phyloP scores from a whole-genome alignment of 352 stramenopile genomes.

The Pythium biforme region DNA sequence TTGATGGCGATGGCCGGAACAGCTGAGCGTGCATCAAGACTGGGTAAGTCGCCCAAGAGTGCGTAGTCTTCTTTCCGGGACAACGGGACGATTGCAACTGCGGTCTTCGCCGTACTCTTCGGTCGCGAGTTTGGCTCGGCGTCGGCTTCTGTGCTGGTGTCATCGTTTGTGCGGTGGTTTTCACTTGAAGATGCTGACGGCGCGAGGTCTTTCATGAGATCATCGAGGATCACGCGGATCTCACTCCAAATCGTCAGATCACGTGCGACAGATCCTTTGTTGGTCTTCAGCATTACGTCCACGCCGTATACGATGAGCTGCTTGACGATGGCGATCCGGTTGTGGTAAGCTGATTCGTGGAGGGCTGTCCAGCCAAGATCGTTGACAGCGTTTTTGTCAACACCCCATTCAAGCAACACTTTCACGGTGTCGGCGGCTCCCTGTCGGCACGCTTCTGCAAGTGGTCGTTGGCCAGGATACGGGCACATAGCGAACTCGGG shows the following conservation, averaged over 20 bases:
- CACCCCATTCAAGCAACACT: slow-evolving; percentile 70
- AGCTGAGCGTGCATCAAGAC: slow-evolving; percentile 32
- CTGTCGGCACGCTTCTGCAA: slow-evolving; percentile 73
- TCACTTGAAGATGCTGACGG: slow-evolving; percentile 31
- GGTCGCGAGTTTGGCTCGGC: slow-evolving; percentile 23
- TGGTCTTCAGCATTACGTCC: slow-evolving; percentile 62
- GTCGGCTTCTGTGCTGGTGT: neutral
- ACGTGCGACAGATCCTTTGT: slow-evolving; percentile 62
- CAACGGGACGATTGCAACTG: slow-evolving; percentile 24
- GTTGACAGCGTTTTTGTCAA: slow-evolving; percentile 81
- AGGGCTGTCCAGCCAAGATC: slow-evolving; percentile 74
- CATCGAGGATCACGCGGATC: slow-evolving; percentile 74
- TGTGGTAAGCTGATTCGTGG: slow-evolving; percentile 80
- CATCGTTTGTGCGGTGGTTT: slow-evolving; percentile 16
- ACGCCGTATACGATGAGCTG: slow-evolving; percentile 76
- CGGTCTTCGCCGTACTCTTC: slow-evolving; percentile 37
- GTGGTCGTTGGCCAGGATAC: slow-evolving; percentile 59
- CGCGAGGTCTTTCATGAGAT: slow-evolving; percentile 46
- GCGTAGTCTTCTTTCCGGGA: slow-evolving; percentile 83
- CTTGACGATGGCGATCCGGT: slow-evolving; percentile 68
- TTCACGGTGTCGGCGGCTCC: slow-evolving; percentile 63
- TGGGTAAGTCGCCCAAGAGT: slow-evolving; percentile 72
- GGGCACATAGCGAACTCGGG: slow-evolving; percentile 79
- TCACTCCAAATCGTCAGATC: slow-evolving; percentile 81
- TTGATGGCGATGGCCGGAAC: slow-evolving; percentile 54